A percentile compares a stretch with the other conserved stretches of the same genome.
These are phyloP conservation scores for Phytophthora foliorum DNA, from an alignment of 352 stramenopile genomes.

Conservation along the genomic window DNA sequence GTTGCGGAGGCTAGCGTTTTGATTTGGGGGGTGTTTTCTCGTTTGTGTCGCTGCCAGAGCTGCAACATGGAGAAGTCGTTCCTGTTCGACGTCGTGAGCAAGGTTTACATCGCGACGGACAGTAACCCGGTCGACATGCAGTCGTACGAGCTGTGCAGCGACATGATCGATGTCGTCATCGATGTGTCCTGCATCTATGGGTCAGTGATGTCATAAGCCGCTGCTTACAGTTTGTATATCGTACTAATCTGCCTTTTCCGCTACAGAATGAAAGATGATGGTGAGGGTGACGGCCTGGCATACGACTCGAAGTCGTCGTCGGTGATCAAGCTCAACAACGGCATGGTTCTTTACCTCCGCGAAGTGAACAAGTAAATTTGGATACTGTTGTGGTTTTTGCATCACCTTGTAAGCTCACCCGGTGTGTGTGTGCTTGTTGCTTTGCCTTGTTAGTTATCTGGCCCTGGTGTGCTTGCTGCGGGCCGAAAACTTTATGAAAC, in stretches of 20 bases:
- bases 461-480: slow-evolving; percentile 98
- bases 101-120: slow-evolving; percentile 99
- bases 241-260: not conserved
- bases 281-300: slow-evolving; percentile 92
- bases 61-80: slow-evolving; percentile 99
- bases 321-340: slow-evolving; percentile 98
- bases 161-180: slow-evolving; percentile 99
- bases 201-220: slow-evolving; percentile 28
- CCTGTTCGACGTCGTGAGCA: slow-evolving; percentile 98
- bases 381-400: not conserved
- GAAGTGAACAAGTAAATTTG: slow-evolving; percentile 92
- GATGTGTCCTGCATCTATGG: slow-evolving; percentile 99
- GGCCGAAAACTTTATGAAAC: slow-evolving; percentile 97
- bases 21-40: slow-evolving; percentile 3
- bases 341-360: slow-evolving; percentile 96
- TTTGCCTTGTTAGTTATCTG: slow-evolving; percentile 82
- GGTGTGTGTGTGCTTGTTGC: slow-evolving; percentile 3
- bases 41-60: slow-evolving; percentile 60
- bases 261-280: slow-evolving; percentile 89
- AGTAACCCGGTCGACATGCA: slow-evolving; percentile 98
- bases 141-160: slow-evolving; percentile 98
- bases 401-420: slow-evolving; percentile 6
- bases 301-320: slow-evolving; percentile 98
- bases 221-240: not conserved
- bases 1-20: not conserved